A percentile compares a stretch with the other conserved stretches of the same genome.
phyloP scores from a whole-genome alignment of 257 asterid species.

The Cynanchum wilfordii region DNA sequence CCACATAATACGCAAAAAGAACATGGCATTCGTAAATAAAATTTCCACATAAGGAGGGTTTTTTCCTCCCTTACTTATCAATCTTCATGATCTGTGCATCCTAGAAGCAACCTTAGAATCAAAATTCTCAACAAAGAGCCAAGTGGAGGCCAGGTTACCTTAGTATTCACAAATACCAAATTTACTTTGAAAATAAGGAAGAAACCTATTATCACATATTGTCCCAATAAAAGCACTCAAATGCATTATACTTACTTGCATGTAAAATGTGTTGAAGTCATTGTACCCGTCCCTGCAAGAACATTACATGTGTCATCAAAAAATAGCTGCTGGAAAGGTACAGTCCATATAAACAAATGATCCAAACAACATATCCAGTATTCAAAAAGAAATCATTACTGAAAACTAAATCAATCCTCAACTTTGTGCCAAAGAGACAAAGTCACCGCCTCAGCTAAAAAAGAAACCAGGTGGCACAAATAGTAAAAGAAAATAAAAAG shows the following conservation, averaged over 20 bases:
- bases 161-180: constrained; percentile 19
- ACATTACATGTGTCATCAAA: constrained; percentile 32
- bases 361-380: neutral
- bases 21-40: neutral
- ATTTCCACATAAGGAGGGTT: neutral
- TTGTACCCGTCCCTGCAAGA: constrained; percentile 98
- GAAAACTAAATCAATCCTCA: neutral
- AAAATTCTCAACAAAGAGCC: neutral
- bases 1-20: neutral
- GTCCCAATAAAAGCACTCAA: constrained; percentile 20
- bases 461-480: neutral
- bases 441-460: neutral
- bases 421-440: neutral
- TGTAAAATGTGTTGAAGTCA: constrained; percentile 97
- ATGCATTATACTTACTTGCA: constrained; percentile 72
- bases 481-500: neutral
- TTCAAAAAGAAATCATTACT: neutral
- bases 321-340: neutral
- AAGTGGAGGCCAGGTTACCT: neutral
- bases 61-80: neutral
- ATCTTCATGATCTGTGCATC: neutral
- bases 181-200: constrained; percentile 1
- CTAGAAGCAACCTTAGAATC: neutral
- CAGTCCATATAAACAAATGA: neutral
- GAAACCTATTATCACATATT: neutral